Conservation (phyloP, 352 stramenopile species). For the Globisporangium irregulare region DNA sequence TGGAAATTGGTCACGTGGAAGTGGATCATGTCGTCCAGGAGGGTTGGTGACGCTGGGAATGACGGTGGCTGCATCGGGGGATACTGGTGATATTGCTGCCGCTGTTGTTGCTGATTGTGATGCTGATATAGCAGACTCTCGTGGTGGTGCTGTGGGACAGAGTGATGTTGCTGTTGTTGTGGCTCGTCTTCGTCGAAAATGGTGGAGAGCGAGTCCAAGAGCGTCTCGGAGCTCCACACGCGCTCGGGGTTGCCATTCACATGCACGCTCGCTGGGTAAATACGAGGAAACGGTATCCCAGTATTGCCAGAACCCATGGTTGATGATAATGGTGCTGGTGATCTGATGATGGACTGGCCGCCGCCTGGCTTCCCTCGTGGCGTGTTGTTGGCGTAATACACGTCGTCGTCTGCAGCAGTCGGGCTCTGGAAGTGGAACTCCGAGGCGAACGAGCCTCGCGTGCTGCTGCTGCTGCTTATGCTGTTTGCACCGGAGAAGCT, state of each 20-base stretch:
- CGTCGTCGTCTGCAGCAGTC: slow-evolving; percentile 8
- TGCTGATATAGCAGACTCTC: not conserved
- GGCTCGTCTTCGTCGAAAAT: slow-evolving; percentile 35
- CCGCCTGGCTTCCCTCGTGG: not conserved
- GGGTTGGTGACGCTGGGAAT: slow-evolving; percentile 15
- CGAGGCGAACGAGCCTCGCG: not conserved
- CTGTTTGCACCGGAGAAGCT: not conserved
- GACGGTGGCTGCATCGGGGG: slow-evolving; percentile 7
- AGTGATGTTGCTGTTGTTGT: not conserved
- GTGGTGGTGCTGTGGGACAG: not conserved
- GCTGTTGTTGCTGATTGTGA: not conserved
- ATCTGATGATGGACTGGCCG: not conserved
- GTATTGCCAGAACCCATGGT: not conserved
- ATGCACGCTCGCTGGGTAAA: not conserved
- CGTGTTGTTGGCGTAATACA: not conserved
- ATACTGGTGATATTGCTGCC: not conserved
- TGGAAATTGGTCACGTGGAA: slow-evolving; percentile 41
- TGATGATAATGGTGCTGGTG: not conserved
- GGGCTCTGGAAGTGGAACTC: slow-evolving; percentile 12
- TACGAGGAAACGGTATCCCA: slow-evolving; percentile 5
- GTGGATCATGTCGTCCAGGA: slow-evolving; percentile 50
- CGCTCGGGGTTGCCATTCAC: slow-evolving; percentile 1
- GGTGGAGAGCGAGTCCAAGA: slow-evolving; percentile 21
- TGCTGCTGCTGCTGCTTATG: not conserved
- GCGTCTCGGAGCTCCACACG: slow-evolving; percentile 13